Base-by-base conservation (phyloP, 768 basidiomycete genomes). In the Leccinum obscurum region DNA sequence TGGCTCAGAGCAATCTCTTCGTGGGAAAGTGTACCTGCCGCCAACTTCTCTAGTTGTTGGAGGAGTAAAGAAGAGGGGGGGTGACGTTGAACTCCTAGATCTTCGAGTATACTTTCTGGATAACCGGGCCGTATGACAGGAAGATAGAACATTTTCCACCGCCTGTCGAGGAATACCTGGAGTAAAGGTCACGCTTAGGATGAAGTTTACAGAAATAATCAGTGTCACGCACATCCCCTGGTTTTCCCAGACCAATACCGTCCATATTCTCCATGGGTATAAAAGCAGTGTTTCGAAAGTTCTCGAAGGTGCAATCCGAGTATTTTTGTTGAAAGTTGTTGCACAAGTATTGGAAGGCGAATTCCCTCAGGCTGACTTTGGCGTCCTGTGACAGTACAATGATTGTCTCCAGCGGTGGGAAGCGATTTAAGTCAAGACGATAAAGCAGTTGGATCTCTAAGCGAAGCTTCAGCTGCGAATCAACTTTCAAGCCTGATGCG, bases 141-240 rank as follows among this genome's bases (percentile, higher is more conserved):
- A 71, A 94, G 93, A 2, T 90, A 91, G 20, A 97, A 77, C 0
- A 77, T 71, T 1, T 85, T 80, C 81, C 89, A 55, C 17, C 52
- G 32, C 20, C 24, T 6, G 30, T 24, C 37, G 24, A 57, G 46
- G 28, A 61, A 63, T 22, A 63, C 62, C 62, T 63, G 34, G 15
- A 11, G 32, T 32, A 32, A 24, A 17, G 10, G 1, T 6, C 49
- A 10, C 1, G 15, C 22, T 15, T 0, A 28, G 28, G 28, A 24
- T 4, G n/a, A 15, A 10, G 1, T 4, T 11, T 20, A 0, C 10
- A 32, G 32, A 32, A 0, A 32, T 4, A 0, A 32, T 11, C 10
- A 32, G 32, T n/a, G 4, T 17, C 24, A 48, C 24, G 22, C 44
- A 62, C 61, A 4, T 62, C 26, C 35, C n/a, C 44, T 44, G n/a